Evolutionary conservation across 2,329 filamentous ascomycete genomes (phyloP), one percentile per base, ranked within the genome.

Genomic region (Didymella pomorum): DNA sequence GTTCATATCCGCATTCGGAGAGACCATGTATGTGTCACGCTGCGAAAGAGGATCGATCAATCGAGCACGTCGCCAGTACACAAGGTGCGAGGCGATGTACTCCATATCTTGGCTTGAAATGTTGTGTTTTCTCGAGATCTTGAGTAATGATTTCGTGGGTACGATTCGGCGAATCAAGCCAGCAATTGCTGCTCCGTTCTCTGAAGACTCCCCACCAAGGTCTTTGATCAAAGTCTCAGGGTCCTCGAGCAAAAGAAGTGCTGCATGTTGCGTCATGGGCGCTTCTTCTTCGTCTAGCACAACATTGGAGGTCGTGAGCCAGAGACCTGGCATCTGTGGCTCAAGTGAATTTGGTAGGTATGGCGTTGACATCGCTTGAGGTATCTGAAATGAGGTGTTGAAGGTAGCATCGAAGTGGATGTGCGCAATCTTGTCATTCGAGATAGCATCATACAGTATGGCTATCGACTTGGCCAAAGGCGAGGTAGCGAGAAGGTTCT

Each of bases 51-150:
- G 95, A 4, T 92, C 91, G 39, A 98, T 94, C 16, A 94, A 90
- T 60, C 96, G 91, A 45, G 94, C 95, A 56, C 93, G 89, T 23
- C 95, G 89, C 93, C 94, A 98, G 79, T 96, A 96, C 61, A 98
- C 93, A 62, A 99, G 89, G 79, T 98, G 95, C 57, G 92, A 90
- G 10, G 93, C 93, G 62, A 96, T 91, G 67, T 92, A 89, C 63
- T 94, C 89, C 62, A 98, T 89, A 66, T 96, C 91, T 29, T 87
- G 84, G 1, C 95, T 83, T 3, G 90, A 88, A 51, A 98, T 89
- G 20, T 88, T 85, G 50, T 90, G 87, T 64, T 84, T 86, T 65
- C 88, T 85, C 16, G 89, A 87, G 52, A 92, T 86, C 73, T 93
- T 91, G 84, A 91, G 67, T 83, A 93, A 63, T 0, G 84, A 86